Evolutionary conservation across 2,329 filamentous ascomycete genomes (phyloP).

Genomic region (Monascus ruber): DNA sequence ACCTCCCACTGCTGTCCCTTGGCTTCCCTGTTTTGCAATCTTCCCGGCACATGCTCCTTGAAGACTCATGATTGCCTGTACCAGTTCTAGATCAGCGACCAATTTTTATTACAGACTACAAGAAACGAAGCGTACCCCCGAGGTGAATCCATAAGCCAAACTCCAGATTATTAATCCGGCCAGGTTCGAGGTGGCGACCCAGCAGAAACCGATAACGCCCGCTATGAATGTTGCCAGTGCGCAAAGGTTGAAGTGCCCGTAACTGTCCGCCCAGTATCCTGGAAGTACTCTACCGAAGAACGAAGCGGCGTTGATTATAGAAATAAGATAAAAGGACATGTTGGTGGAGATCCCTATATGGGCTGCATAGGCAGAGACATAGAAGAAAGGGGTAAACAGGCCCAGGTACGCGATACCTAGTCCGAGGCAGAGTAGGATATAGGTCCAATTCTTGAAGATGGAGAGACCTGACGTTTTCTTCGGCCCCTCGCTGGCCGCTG

Average conservation of each 20-base stretch:
- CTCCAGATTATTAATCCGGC: slow-evolving; percentile 36
- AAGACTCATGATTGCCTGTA: slow-evolving; percentile 36
- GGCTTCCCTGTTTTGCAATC: slow-evolving; percentile 26
- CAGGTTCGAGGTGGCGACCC: slow-evolving; percentile 32
- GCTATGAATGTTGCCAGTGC: slow-evolving; percentile 19
- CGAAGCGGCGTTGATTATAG: slow-evolving; percentile 27
- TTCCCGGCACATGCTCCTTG: slow-evolving; percentile 37
- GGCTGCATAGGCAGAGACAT: slow-evolving; percentile 19
- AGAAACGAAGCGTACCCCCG: slow-evolving; percentile 23
- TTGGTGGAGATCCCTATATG: slow-evolving; percentile 16
- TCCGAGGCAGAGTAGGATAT: slow-evolving; percentile 14
- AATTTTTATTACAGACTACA: not conserved
- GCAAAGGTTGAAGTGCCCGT: slow-evolving; percentile 22
- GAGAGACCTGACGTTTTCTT: slow-evolving; percentile 8
- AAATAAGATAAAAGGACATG: slow-evolving; percentile 27
- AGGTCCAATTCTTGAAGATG: slow-evolving; percentile 10
- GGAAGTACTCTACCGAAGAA: slow-evolving; percentile 27
- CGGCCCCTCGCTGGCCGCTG: not conserved
- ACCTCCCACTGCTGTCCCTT: slow-evolving; percentile 34
- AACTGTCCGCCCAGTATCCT: slow-evolving; percentile 24
- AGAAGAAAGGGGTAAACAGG: slow-evolving; percentile 31
- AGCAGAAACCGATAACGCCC: slow-evolving; percentile 33
- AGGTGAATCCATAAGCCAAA: slow-evolving; percentile 36
- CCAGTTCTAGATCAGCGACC: not conserved
- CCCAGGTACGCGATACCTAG: slow-evolving; percentile 29